These are phyloP conservation scores for Phytophthora hibernalis DNA, from an alignment of 352 stramenopile genomes.

Conservation along the genomic window DNA sequence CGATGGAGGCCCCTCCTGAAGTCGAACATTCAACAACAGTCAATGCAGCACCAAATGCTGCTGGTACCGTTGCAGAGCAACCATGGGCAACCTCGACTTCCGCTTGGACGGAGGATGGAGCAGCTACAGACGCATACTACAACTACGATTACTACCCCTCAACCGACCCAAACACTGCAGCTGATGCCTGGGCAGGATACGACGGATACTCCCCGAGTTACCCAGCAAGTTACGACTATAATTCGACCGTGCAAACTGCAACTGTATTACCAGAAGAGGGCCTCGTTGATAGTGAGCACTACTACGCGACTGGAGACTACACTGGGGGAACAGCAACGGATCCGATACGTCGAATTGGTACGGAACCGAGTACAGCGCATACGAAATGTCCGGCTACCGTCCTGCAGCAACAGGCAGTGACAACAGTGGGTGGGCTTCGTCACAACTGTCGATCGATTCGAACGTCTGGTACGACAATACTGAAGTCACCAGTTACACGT, in stretches of 20 bases:
- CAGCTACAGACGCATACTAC: conserved; percentile 20
- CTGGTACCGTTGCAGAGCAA: conserved; percentile 8
- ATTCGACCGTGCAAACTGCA: neutral
- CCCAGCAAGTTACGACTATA: conserved; percentile 13
- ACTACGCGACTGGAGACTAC: conserved; percentile 27
- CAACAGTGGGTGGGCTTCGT: conserved; percentile 15
- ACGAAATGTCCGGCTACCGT: conserved; percentile 33
- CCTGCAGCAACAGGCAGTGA: conserved; percentile 5
- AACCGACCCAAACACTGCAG: neutral
- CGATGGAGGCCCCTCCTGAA: neutral
- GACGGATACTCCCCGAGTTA: conserved; percentile 15
- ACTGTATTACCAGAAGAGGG: conserved; percentile 1
- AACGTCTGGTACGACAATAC: conserved; percentile 12
- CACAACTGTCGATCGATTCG: conserved; percentile 7
- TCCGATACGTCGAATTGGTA: conserved; percentile 28
- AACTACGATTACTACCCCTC: conserved; percentile 32
- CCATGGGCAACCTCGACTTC: conserved; percentile 1
- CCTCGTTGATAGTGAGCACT: conserved; percentile 37
- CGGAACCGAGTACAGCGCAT: conserved; percentile 35
- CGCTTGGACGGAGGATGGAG: conserved; percentile 10
- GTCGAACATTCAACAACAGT: neutral
- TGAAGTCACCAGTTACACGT: neutral
- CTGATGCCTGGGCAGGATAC: conserved; percentile 24
- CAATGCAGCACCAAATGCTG: conserved; percentile 2
- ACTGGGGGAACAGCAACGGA: conserved; percentile 6